These are phyloP conservation scores for Silybum marianum DNA, from an alignment of 129 eudicot species.

Conservation along the genomic window DNA sequence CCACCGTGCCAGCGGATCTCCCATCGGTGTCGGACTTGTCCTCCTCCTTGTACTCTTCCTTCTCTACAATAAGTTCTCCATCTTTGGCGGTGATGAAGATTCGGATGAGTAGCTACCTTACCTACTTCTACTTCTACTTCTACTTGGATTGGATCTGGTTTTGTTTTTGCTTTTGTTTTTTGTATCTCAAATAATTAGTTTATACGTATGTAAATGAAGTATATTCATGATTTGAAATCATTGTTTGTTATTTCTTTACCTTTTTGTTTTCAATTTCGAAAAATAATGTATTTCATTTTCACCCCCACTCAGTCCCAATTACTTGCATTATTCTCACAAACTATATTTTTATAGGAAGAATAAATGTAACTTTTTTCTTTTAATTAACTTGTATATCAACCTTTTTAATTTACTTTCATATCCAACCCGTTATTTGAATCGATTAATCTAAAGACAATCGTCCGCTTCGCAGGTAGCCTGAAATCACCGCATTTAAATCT, in stretches of 20 bases:
- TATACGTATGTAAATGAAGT: background rate
- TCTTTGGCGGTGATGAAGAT: constrained; percentile 88
- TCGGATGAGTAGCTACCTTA: constrained; percentile 48
- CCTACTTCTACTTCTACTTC: background rate
- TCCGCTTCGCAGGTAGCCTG: too few species aligned
- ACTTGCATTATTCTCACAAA: too few species aligned
- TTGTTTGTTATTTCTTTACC: background rate
- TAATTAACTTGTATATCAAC: too few species aligned
- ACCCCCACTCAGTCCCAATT: too few species aligned
- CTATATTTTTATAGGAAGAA: too few species aligned
- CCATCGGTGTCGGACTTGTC: constrained; percentile 82
- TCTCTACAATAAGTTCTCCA: constrained; percentile 65
- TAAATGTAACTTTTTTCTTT: too few species aligned
- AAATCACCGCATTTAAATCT: too few species aligned
- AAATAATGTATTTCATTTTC: background rate
- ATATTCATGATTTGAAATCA: too few species aligned
- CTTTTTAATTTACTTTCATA: too few species aligned
- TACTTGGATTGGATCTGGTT: constrained; percentile 13
- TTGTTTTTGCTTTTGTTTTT: background rate
- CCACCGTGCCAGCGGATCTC: constrained; percentile 91
- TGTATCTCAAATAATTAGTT: background rate
- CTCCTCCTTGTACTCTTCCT: constrained; percentile 69
- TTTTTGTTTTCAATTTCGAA: background rate
- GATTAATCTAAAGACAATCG: too few species aligned
- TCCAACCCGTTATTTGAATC: too few species aligned